Evolutionary conservation across 139 green algal genomes (phyloP).

Genomic region (Bryopsis sp.): DNA sequence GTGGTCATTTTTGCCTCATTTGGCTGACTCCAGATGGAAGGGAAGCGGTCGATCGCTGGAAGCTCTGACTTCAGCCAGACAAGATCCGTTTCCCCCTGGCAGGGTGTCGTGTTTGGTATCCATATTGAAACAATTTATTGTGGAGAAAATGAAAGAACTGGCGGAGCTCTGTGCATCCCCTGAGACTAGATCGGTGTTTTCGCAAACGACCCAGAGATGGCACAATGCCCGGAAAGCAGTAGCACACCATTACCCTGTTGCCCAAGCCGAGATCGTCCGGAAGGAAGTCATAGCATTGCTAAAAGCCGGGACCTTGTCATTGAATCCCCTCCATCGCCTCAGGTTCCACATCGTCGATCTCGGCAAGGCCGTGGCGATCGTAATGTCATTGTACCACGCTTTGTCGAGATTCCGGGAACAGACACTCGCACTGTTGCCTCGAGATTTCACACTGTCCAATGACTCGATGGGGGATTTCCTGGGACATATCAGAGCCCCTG

Average conservation of each 20-base stretch:
- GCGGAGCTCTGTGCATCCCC: slow-evolving; percentile 10
- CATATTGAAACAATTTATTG: not conserved
- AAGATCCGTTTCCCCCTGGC: not conserved
- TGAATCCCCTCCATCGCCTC: slow-evolving; percentile 9
- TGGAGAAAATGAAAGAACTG: slow-evolving; percentile 3
- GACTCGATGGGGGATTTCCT: not conserved
- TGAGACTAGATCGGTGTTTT: slow-evolving; percentile 10
- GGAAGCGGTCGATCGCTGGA: not conserved
- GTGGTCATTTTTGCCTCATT: no score
- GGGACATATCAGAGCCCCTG: not conserved
- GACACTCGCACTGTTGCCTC: slow-evolving; percentile 5
- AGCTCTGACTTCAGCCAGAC: not conserved
- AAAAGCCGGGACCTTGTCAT: slow-evolving; percentile 16
- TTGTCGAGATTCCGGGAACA: not conserved
- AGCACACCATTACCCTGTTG: slow-evolving; percentile 15
- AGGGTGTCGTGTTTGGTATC: not conserved
- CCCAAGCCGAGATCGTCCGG: slow-evolving; percentile 18
- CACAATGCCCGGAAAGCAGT: slow-evolving; percentile 19
- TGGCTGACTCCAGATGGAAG: no score
- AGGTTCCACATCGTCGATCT: slow-evolving; percentile 15
- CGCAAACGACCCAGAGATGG: slow-evolving; percentile 19
- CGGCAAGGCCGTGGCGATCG: slow-evolving; percentile 5
- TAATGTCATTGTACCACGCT: slow-evolving; percentile 14
- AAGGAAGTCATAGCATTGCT: slow-evolving; percentile 19
- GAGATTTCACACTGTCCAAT: not conserved